Evolutionary conservation across 495 filamentous ascomycete genomes (phyloP).

Genomic region (Penicillium coffeae): DNA sequence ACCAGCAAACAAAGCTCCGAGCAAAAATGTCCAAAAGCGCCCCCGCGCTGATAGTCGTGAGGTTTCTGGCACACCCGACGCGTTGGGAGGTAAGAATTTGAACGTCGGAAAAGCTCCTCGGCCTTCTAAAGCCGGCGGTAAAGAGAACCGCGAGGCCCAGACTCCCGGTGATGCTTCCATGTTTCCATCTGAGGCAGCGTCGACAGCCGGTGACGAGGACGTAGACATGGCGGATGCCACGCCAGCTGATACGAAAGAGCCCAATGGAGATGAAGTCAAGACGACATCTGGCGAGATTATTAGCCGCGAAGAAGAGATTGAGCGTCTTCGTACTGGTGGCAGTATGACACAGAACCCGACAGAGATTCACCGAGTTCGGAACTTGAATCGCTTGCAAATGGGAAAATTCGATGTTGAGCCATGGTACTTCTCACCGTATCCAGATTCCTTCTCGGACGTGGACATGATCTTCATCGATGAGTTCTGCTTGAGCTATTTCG

Average conservation of each 20-base stretch:
- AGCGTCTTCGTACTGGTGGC: constrained; percentile 85
- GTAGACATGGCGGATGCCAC: constrained; percentile 60
- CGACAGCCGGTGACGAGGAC: constrained; percentile 50
- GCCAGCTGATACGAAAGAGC: constrained; percentile 17
- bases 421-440: constrained; percentile 99
- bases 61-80: constrained; percentile 55
- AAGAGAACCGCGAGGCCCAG: constrained; percentile 53
- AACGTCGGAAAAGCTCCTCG: constrained; percentile 45
- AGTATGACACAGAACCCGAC: constrained; percentile 99
- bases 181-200: constrained; percentile 48
- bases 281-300: constrained; percentile 50
- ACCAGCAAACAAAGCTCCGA: constrained; percentile 41
- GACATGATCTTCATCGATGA: constrained; percentile 96
- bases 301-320: constrained; percentile 88
- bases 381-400: constrained; percentile 89
- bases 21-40: constrained; percentile 51
- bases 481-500: constrained; percentile 91
- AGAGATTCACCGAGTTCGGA: constrained; percentile 93
- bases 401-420: constrained; percentile 88
- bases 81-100: constrained; percentile 47
- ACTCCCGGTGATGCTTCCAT: constrained; percentile 33
- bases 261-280: constrained; percentile 30
- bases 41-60: constrained; percentile 53
- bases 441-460: constrained; percentile 76
- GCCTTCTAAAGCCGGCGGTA: constrained; percentile 58